Conservation (phyloP, 2,329 filamentous ascomycete species). For the Magnaporthiopsis poae region DNA sequence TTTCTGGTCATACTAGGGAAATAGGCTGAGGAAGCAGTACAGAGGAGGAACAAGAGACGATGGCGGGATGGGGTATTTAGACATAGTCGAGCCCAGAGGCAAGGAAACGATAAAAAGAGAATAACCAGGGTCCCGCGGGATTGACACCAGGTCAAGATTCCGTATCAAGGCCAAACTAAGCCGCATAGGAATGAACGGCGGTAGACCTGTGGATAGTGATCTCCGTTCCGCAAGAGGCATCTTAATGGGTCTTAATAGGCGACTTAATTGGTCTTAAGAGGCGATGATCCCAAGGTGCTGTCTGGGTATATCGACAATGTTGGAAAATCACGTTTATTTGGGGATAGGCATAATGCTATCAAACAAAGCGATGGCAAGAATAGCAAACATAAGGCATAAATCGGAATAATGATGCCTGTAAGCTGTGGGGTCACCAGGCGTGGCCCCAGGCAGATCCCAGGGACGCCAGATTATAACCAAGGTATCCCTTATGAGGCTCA, state of each 20-base stretch:
- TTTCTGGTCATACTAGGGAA: not conserved
- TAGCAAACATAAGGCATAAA: not conserved
- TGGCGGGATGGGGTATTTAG: not conserved
- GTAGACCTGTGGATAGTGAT: not conserved
- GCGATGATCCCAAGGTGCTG: too few relatives aligned
- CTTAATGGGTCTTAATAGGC: too few relatives aligned
- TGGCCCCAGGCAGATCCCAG: not conserved
- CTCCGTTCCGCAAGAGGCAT: too few relatives aligned
- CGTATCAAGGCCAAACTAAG: not conserved
- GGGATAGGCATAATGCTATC: not conserved
- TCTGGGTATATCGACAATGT: not conserved
- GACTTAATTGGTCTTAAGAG: too few relatives aligned
- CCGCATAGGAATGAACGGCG: not conserved
- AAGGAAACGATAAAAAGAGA: not conserved
- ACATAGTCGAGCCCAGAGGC: not conserved
- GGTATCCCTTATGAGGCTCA: not conserved
- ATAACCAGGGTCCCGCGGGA: not conserved
- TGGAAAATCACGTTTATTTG: not conserved
- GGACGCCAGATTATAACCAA: not conserved
- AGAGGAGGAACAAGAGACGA: not conserved
- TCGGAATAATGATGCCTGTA: not conserved
- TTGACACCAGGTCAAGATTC: not conserved
- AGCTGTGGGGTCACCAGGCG: not conserved
- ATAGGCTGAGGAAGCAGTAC: not conserved
- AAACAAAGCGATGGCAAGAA: not conserved